A percentile compares a stretch with the other conserved stretches of the same genome.
Conservation (phyloP, 805 yeast genomes). For the Jamesozyma gamospora region DNA sequence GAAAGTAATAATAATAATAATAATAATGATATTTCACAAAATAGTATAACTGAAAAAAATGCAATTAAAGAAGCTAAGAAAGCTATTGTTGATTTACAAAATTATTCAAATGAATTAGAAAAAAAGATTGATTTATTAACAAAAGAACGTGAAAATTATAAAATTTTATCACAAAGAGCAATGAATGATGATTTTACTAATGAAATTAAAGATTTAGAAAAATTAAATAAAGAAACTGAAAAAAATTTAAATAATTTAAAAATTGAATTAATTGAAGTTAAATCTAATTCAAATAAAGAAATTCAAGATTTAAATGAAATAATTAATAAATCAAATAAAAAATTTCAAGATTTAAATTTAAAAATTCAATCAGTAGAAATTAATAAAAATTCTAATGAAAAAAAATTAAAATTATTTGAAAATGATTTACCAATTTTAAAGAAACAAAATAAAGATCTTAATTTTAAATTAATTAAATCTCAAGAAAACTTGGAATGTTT, state of each 20-base stretch:
- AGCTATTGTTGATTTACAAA: conserved; percentile 50
- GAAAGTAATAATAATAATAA: conserved; percentile 32
- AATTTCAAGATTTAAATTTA: not conserved
- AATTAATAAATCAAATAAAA: not conserved
- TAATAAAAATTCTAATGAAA: not conserved
- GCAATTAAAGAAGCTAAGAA: conserved; percentile 51
- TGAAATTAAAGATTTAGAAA: not conserved
- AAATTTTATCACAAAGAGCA: conserved; percentile 17
- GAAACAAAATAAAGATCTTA: not conserved
- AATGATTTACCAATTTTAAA: not conserved
- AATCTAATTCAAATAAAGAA: not conserved
- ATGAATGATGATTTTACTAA: not conserved
- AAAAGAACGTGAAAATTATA: conserved; percentile 59
- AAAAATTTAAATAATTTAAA: too few relatives aligned
- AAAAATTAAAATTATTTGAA: not conserved
- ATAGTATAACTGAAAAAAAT: conserved; percentile 29
- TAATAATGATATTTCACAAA: conserved; percentile 6
- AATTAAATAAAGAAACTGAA: not conserved
- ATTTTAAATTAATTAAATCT: not conserved
- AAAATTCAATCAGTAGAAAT: not conserved
- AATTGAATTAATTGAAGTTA: not conserved
- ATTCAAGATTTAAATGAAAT: not conserved
- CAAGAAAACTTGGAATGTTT: not conserved
- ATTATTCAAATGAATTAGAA: conserved; percentile 41
- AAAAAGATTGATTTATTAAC: conserved; percentile 42